phyloP scores from a whole-genome alignment of 2,329 filamentous ascomycete genomes.

The Pseudocercospora eumusae region DNA sequence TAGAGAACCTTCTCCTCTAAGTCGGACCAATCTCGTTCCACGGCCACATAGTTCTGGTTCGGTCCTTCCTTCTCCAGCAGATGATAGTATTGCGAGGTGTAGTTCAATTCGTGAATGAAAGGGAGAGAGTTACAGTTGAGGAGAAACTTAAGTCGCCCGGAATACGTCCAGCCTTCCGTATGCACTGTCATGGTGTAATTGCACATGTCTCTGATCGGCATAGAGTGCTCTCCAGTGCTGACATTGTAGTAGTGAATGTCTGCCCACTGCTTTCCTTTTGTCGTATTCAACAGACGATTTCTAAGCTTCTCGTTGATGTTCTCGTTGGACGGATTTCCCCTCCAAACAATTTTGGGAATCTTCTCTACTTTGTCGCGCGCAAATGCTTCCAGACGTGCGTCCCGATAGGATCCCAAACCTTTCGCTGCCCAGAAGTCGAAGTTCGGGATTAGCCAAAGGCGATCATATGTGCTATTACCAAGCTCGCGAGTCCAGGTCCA shows the following conservation, averaged over 20 bases:
- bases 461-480: constrained; percentile 38
- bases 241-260: constrained; percentile 36
- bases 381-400: constrained; percentile 29
- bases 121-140: constrained; percentile 36
- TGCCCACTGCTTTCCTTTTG: constrained; percentile 40
- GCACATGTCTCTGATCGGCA: constrained; percentile 32
- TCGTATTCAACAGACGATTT: constrained; percentile 34
- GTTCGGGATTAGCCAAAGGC: constrained; percentile 54
- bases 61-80: constrained; percentile 30
- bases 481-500: constrained; percentile 30
- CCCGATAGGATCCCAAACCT: constrained; percentile 33
- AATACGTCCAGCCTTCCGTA: constrained; percentile 37
- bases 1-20: constrained; percentile 33
- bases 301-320: constrained; percentile 31
- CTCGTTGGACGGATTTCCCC: constrained; percentile 24
- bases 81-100: constrained; percentile 33
- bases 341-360: constrained; percentile 34
- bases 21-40: constrained; percentile 33
- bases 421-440: constrained; percentile 50
- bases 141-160: constrained; percentile 36
- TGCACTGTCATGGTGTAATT: constrained; percentile 33
- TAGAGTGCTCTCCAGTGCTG: constrained; percentile 11
- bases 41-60: constrained; percentile 36
- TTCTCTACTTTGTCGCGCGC: constrained; percentile 29
- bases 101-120: constrained; percentile 34